Evolutionary conservation across 495 filamentous ascomycete species (phyloP).

Genomic region (Penicillium roqueforti): DNA sequence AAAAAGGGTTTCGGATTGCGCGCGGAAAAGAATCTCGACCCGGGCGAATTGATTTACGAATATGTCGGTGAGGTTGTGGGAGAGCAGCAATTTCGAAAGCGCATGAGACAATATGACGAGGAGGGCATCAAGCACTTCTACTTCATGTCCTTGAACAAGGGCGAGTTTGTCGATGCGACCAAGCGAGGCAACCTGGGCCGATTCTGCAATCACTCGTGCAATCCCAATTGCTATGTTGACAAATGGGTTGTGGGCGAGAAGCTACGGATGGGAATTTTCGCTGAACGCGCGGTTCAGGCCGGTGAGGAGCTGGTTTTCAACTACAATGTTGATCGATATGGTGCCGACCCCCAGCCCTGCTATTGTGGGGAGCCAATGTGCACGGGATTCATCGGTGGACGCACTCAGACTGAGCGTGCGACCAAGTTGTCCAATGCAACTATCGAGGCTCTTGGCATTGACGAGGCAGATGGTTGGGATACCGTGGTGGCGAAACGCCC

Average conservation of each 20-base stretch:
- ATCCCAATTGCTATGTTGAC: conserved; percentile 98
- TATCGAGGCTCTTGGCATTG: conserved; percentile 93
- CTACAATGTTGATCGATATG: conserved; percentile 98
- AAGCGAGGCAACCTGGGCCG: conserved; percentile 94
- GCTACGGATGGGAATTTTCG: conserved; percentile 98
- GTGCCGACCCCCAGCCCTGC: conserved; percentile 92
- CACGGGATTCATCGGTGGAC: conserved; percentile 92
- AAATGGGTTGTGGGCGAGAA: conserved; percentile 99
- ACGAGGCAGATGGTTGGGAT: conserved; percentile 90
- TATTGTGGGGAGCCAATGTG: conserved; percentile 96
- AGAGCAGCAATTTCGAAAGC: conserved; percentile 77
- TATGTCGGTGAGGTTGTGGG: conserved; percentile 99
- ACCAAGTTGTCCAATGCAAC: conserved; percentile 87
- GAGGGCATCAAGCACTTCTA: conserved; percentile 99
- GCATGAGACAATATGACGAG: conserved; percentile 87
- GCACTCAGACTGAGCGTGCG: conserved; percentile 92
- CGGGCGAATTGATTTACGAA: conserved; percentile 92
- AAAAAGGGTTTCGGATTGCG: conserved; percentile 95
- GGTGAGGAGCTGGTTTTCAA: conserved; percentile 99
- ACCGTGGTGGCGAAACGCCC: conserved; percentile 81
- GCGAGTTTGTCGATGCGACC: conserved; percentile 96
- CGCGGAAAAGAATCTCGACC: conserved; percentile 67
- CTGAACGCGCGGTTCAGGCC: conserved; percentile 74
- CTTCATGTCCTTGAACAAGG: conserved; percentile 98
- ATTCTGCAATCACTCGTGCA: conserved; percentile 99